Percentiles rank a stretch among this genome's conserved stretches.
Conservation (phyloP, 2,329 filamentous ascomycete species). For the Phialemonium atrogriseum region DNA sequence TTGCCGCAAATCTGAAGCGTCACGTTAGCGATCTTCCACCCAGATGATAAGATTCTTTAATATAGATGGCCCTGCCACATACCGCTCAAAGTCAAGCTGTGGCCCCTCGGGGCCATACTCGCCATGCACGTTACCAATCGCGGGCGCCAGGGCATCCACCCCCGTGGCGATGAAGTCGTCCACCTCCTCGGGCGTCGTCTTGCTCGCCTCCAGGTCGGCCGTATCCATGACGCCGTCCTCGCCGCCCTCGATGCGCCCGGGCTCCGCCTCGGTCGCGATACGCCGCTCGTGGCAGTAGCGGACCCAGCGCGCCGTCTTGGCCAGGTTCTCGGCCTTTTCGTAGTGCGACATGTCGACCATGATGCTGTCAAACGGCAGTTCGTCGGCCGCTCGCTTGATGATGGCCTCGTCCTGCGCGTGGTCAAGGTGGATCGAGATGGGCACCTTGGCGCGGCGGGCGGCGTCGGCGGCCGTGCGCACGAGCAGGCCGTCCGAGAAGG, state of each 20-base stretch:
- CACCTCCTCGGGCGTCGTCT: conserved; percentile 63
- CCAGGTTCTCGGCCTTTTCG: conserved; percentile 58
- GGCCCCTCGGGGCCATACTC: conserved; percentile 60
- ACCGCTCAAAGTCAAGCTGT: conserved; percentile 48
- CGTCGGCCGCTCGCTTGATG: conserved; percentile 50
- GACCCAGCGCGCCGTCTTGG: conserved; percentile 51
- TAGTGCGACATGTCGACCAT: conserved; percentile 70
- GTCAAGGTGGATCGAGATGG: conserved; percentile 57
- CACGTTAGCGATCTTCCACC: too few relatives aligned
- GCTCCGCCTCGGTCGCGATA: conserved; percentile 61
- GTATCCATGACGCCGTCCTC: conserved; percentile 66
- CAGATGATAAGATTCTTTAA: too few relatives aligned
- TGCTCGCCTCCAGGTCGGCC: conserved; percentile 32
- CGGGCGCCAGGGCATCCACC: conserved; percentile 66
- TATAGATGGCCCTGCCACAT: too few relatives aligned
- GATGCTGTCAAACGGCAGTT: conserved; percentile 60
- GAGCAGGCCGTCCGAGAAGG: conserved; percentile 51
- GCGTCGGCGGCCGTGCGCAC: conserved; percentile 48
- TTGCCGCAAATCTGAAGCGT: too few relatives aligned
- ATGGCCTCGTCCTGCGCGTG: conserved; percentile 57
- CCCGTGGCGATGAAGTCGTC: conserved; percentile 63
- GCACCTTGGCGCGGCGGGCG: conserved; percentile 47
- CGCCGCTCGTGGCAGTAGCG: conserved; percentile 54
- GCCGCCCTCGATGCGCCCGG: conserved; percentile 45
- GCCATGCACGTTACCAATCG: conserved; percentile 71